Percentiles rank a stretch among this genome's conserved stretches.
Evolutionary conservation across 805 yeast genomes (phyloP).

Genomic region (Saccharomycopsis oosterbeekiorum): DNA sequence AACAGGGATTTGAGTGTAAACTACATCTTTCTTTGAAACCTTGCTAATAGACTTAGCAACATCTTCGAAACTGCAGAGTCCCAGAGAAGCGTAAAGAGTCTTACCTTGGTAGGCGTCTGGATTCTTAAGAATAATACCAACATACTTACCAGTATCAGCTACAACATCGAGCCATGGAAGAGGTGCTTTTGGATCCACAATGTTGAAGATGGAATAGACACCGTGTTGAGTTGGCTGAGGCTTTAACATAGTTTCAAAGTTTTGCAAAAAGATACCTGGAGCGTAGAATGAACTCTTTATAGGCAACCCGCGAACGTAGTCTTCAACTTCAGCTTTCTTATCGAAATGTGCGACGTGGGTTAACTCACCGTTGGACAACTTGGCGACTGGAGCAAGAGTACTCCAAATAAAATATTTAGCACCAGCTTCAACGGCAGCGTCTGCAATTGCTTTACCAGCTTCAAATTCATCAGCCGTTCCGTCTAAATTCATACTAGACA

Average conservation of each 20-base stretch:
- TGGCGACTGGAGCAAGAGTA: background rate
- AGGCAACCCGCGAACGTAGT: background rate
- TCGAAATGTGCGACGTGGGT: slow-evolving; percentile 2
- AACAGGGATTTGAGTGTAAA: background rate
- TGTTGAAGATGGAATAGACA: background rate
- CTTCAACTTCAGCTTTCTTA: slow-evolving; percentile 2
- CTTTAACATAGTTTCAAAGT: background rate
- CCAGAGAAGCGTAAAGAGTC: background rate
- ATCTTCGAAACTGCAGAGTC: background rate
- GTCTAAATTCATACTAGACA: background rate
- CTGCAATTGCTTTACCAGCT: slow-evolving; percentile 3
- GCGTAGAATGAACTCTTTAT: background rate
- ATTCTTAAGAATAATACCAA: background rate
- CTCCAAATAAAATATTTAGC: slow-evolving; percentile 4
- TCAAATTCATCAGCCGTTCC: background rate
- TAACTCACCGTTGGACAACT: background rate
- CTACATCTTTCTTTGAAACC: background rate
- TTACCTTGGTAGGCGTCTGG: background rate
- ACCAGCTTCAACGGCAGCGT: slow-evolving; percentile 1
- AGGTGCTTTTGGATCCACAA: background rate
- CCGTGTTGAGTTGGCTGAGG: background rate
- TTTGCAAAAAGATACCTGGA: background rate
- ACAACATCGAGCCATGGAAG: slow-evolving; percentile 5
- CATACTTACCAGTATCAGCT: slow-evolving; percentile 2
- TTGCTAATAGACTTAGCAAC: background rate